A percentile compares a stretch with the other conserved stretches of the same genome.
These are phyloP conservation scores for Talinum fruticosum DNA, from an alignment of 148 eudicot species.

Conservation along the genomic window DNA sequence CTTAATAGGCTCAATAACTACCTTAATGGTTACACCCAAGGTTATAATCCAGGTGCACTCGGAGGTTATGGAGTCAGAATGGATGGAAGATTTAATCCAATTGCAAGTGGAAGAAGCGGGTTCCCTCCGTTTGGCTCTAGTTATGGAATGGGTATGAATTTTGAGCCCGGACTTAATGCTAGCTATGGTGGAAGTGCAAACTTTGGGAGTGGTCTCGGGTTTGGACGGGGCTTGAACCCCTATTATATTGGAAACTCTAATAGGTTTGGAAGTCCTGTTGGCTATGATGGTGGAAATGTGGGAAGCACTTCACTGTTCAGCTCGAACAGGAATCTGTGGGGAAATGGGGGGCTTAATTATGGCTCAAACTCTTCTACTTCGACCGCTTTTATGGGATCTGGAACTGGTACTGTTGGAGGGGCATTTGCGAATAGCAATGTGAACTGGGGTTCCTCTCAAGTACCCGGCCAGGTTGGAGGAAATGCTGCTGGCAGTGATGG, in stretches of 20 bases:
- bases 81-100: slow-evolving; percentile 50
- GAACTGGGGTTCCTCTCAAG: slow-evolving; percentile 49
- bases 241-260: slow-evolving; percentile 45
- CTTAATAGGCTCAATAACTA: slow-evolving; percentile 41
- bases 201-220: slow-evolving; percentile 36
- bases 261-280: slow-evolving; percentile 38
- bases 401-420: slow-evolving; percentile 34
- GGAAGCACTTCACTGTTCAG: slow-evolving; percentile 50
- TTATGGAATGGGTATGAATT: slow-evolving; percentile 47
- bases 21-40: slow-evolving; percentile 51
- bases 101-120: slow-evolving; percentile 47
- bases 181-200: slow-evolving; percentile 40
- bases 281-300: slow-evolving; percentile 47
- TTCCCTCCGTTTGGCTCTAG: slow-evolving; percentile 47
- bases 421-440: slow-evolving; percentile 34
- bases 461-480: slow-evolving; percentile 44
- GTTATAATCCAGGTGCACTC: slow-evolving; percentile 40
- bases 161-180: slow-evolving; percentile 46
- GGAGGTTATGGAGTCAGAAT: slow-evolving; percentile 62
- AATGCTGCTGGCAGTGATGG: slow-evolving; percentile 38
- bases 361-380: slow-evolving; percentile 37
- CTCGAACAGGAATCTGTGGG: slow-evolving; percentile 49
- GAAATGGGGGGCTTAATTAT: slow-evolving; percentile 42
- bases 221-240: slow-evolving; percentile 52
- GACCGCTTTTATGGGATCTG: slow-evolving; percentile 36